Base-by-base conservation (phyloP, 805 yeast species). In the Starmera caribaea region DNA sequence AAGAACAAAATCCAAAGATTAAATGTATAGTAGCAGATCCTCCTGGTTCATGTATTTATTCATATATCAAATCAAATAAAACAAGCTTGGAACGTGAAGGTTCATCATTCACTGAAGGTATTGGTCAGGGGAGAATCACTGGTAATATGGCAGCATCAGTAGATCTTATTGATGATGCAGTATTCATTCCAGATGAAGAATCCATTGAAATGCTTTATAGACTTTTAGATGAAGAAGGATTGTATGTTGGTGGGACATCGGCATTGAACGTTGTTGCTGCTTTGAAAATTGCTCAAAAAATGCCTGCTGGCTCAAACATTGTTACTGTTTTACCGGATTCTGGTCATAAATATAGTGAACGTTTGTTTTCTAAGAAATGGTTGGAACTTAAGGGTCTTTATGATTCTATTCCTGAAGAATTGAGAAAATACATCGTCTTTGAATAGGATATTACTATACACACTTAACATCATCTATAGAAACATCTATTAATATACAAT, bases 101-200 rank as follows among this genome's bases (percentile, higher is more conserved):
- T 27, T 76, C 86, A 3, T 82, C 95, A 0, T 87, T 89, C 60
- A 89, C 96, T 26, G 97, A 89, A 64, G 97, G 97, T 28, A 87
- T 89, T 63, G 97, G 97, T 26, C 97, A 89, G 63, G 96, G 96
- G 36, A 73, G 97, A 51, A 81, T 89, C 51, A 89, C 96, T 6
- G 81, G 74, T 46, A 89, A 89, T 59, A 69, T 89, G 59, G 68
- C 68, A 14, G 82, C 76, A 34, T 96, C 86, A 45, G 64, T 87
- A 26, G 80, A 70, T 8, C 58, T 79, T 28, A 69, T 86, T 30
- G 96, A 89, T 55, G 95, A 81, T 49, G 94, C 96, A 1, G 61
- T 84, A 37, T 71, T 74, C 47, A 76, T 89, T 38, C 75, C 88
- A 2, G 97, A 89, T 62, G 81, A 72, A 41, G 82, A 80, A 45